A percentile compares a stretch with the other conserved stretches of the same genome.
Evolutionary conservation across 371 early-diverging fungal species (phyloP).

Genomic region (Apophysomyces elegans): DNA sequence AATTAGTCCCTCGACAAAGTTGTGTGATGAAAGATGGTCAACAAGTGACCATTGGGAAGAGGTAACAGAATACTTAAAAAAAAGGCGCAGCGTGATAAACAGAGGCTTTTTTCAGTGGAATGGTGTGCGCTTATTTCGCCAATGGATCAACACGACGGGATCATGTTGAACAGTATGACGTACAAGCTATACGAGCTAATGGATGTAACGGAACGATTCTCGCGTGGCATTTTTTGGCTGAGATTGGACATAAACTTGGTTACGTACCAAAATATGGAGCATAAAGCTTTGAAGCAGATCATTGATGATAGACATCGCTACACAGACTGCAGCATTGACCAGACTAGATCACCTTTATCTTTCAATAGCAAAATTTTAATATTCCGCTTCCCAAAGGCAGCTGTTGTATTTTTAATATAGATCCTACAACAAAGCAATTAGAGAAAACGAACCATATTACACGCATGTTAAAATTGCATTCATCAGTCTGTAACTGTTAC

Average conservation of each 20-base stretch:
- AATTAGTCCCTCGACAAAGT: conserved; percentile 36
- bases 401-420: no score
- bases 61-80: background rate
- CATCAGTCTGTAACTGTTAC: no score
- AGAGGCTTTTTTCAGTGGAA: background rate
- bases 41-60: conserved; percentile 16
- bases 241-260: conserved; percentile 48
- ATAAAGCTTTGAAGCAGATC: conserved; percentile 15
- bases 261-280: conserved; percentile 51
- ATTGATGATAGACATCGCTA: background rate
- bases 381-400: no score
- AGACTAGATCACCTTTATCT: no score
- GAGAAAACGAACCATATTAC: no score
- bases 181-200: conserved; percentile 18
- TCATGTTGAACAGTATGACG: conserved; percentile 10
- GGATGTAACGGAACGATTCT: conserved; percentile 41
- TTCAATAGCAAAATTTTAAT: no score
- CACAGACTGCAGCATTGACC: background rate
- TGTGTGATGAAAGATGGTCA: conserved; percentile 28
- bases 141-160: conserved; percentile 37
- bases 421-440: no score
- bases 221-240: conserved; percentile 48
- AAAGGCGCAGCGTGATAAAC: background rate
- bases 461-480: no score
- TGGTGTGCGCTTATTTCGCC: conserved; percentile 33